Evolutionary conservation across 495 filamentous ascomycete species (phyloP).

Genomic region (Chaetomium cochliodes): DNA sequence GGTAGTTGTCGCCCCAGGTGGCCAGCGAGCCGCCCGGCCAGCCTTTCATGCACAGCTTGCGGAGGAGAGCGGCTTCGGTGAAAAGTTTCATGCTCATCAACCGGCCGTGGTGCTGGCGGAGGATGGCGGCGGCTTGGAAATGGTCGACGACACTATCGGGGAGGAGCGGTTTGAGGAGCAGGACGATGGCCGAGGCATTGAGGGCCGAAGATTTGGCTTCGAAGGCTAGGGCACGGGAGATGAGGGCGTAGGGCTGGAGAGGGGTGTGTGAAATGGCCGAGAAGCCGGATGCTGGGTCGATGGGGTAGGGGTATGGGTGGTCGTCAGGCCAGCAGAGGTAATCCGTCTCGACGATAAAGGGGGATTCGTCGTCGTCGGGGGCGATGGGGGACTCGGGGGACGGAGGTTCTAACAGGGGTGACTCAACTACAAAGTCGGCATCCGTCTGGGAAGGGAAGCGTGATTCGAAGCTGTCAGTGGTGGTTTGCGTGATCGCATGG

Average conservation of each 20-base stretch:
- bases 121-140: conserved; percentile 52
- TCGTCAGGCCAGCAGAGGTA: conserved; percentile 51
- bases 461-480: conserved; percentile 42
- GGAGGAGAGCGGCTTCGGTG: conserved; percentile 65
- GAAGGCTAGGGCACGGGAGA: conserved; percentile 48
- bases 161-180: conserved; percentile 52
- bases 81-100: conserved; percentile 64
- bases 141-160: conserved; percentile 49
- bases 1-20: conserved; percentile 51
- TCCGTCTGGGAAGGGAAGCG: conserved; percentile 35
- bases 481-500: conserved; percentile 47
- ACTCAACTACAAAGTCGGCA: conserved; percentile 23
- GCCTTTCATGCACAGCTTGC: conserved; percentile 59
- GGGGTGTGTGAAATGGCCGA: conserved; percentile 30
- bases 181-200: conserved; percentile 52
- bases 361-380: conserved; percentile 37
- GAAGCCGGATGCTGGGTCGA: conserved; percentile 24
- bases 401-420: conserved; percentile 13
- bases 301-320: conserved; percentile 45
- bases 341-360: conserved; percentile 50
- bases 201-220: conserved; percentile 47
- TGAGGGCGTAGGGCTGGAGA: conserved; percentile 50
- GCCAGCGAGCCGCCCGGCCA: conserved; percentile 45
- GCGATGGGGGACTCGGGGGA: conserved; percentile 14
- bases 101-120: conserved; percentile 63